Evolutionary conservation across 1,139 yeast species (phyloP).

Genomic region (Lodderomyces jiufengensis): DNA sequence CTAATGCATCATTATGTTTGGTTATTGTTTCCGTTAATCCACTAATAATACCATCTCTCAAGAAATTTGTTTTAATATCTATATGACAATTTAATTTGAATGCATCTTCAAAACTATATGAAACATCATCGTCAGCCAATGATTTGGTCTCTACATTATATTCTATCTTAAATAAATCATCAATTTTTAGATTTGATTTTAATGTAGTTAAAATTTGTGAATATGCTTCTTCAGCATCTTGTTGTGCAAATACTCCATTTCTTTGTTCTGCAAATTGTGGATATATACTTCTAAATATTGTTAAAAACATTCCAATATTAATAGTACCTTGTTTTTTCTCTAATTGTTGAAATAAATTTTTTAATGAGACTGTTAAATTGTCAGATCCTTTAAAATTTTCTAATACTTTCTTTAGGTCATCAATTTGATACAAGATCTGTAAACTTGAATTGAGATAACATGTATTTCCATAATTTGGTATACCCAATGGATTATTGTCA

Average conservation of each 20-base stretch:
- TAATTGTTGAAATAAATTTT: slow-evolving; percentile 46
- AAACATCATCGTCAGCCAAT: slow-evolving; percentile 52
- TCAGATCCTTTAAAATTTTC: slow-evolving; percentile 13
- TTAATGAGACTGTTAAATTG: slow-evolving; percentile 26
- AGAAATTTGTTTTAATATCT: slow-evolving; percentile 76
- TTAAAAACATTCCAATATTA: slow-evolving; percentile 64
- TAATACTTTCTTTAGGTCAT: slow-evolving; percentile 48
- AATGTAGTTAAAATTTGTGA: slow-evolving; percentile 68
- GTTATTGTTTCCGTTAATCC: slow-evolving; percentile 76
- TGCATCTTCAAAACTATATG: slow-evolving; percentile 44
- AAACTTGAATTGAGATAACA: slow-evolving; percentile 90
- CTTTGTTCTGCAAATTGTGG: slow-evolving; percentile 89
- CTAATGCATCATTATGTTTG: slow-evolving; percentile 69
- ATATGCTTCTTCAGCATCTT: slow-evolving; percentile 96
- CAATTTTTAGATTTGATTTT: slow-evolving; percentile 46
- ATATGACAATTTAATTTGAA: slow-evolving; percentile 87
- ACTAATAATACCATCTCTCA: slow-evolving; percentile 77
- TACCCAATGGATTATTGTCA: slow-evolving; percentile 68
- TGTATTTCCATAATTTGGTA: slow-evolving; percentile 87
- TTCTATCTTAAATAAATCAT: slow-evolving; percentile 59
- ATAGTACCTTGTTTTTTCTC: slow-evolving; percentile 41
- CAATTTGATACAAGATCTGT: slow-evolving; percentile 70
- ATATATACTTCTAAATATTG: slow-evolving; percentile 57
- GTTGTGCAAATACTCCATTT: slow-evolving; percentile 81
- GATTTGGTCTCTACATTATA: slow-evolving; percentile 62